A percentile compares a stretch with the other conserved stretches of the same genome.
Conservation (phyloP, 129 eudicot genomes). For the Escallonia rubra region DNA sequence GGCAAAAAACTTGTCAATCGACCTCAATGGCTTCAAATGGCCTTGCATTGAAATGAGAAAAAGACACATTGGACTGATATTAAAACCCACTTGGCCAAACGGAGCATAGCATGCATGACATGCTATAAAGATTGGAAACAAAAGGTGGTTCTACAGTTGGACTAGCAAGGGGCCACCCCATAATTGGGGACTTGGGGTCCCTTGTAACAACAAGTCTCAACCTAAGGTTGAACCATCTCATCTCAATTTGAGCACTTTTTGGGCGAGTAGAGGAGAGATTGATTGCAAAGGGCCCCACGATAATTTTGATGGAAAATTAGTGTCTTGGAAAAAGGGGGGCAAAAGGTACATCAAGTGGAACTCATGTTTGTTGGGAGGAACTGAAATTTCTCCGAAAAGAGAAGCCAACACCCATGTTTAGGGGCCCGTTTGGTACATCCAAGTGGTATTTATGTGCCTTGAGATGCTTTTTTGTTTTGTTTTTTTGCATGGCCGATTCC, state of each 20-base stretch:
- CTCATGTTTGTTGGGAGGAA: background rate
- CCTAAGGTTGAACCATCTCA: background rate
- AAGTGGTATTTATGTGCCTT: no score
- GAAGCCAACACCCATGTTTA: constrained; percentile 1
- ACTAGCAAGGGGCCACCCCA: background rate
- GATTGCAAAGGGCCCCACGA: constrained; percentile 3
- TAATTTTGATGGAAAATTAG: background rate
- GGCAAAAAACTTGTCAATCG: no score
- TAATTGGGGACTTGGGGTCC: background rate
- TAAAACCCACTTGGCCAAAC: constrained; percentile 1
- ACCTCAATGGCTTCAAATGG: background rate
- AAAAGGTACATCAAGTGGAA: constrained; percentile 4
- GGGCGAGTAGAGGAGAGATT: no score
- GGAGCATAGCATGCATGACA: background rate
- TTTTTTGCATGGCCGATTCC: constrained; percentile 3
- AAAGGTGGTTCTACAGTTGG: background rate
- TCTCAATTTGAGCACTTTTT: no score
- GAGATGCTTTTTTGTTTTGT: background rate
- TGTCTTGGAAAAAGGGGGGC: background rate
- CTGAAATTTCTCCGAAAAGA: background rate
- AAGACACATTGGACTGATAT: no score
- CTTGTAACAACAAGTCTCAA: background rate
- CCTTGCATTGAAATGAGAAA: background rate
- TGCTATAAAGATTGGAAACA: background rate
- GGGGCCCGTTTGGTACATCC: background rate